Evolutionary conservation across 2,329 filamentous ascomycete genomes (phyloP), one percentile per base, ranked within the genome.

Genomic region (Hypoxylon sp.): DNA sequence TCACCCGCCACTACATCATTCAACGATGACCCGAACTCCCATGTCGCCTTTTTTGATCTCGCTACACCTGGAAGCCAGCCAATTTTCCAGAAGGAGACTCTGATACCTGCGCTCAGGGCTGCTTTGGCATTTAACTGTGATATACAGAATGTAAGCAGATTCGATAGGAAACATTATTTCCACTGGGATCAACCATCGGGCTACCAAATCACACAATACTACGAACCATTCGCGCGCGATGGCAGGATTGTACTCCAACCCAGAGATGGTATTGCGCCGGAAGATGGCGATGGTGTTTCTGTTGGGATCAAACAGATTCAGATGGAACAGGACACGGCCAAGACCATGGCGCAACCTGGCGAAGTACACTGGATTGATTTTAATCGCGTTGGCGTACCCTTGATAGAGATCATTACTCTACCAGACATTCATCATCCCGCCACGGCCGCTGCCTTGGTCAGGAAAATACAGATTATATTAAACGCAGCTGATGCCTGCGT

Each of bases 141-240:
- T 1, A 81, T 97, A 42, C 88, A 95, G 67, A 77, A 73, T 1
- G 79, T 83, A 62, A 96, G 91, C 70, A 84, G 83, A 44, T 99
- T 97, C 73, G 94, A 99, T 71, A 82, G 94, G 58, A 99, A 99
- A 71, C 94, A 99, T 72, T 99, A 99, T 73, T 97, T 99, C 72
- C 96, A 97, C 77, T 96, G 94, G 83, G 94, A 99, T 71, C 94
- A 99, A 71, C 94, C 94, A 0, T 83, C 90, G 0, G 94, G 94
- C 0, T 99, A 99, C 71, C 94, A 99, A 71, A 96, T 99, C 57
- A 99, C 94, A 1, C 94, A 99, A 68, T 97, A 93, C 74, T 97
- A 97, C 70, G 76, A 84, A 50, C 84, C 85, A 0, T 84, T 88
- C 60, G 85, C 85, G 1, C 83, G 78, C 53, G 78, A 91, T 63